These are phyloP conservation scores for Aspergillus sparsus DNA, from an alignment of 495 filamentous ascomycete species.

Conservation along the genomic window DNA sequence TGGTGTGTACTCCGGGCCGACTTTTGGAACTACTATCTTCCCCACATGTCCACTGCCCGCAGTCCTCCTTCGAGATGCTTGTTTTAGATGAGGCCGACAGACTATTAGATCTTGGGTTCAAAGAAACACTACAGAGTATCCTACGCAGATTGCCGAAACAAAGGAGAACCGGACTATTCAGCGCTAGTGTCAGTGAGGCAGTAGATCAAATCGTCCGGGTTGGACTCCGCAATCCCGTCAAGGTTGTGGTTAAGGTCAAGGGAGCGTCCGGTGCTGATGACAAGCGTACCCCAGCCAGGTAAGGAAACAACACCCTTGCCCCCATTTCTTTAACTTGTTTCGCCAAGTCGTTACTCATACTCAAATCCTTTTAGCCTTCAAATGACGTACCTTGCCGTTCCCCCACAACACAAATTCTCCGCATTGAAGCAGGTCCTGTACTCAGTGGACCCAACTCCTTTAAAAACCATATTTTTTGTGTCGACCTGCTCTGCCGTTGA, in stretches of 20 bases:
- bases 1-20: conserved; percentile 87
- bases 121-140: conserved; percentile 84
- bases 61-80: conserved; percentile 85
- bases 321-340: not conserved
- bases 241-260: conserved; percentile 88
- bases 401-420: conserved; percentile 74
- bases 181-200: conserved; percentile 88
- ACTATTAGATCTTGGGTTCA: conserved; percentile 92
- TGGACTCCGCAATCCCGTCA: conserved; percentile 89
- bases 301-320: conserved; percentile 5
- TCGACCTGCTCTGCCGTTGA: conserved; percentile 96
- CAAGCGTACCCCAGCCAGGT: conserved; percentile 80
- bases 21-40: conserved; percentile 85
- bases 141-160: conserved; percentile 86
- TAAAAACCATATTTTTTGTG: conserved; percentile 87
- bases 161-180: conserved; percentile 89
- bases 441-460: conserved; percentile 66
- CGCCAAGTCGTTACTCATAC: conserved; percentile 10
- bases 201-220: conserved; percentile 89
- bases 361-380: conserved; percentile 56
- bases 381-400: conserved; percentile 80
- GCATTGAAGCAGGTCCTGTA: conserved; percentile 70
- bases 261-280: conserved; percentile 74
- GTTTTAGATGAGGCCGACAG: conserved; percentile 95
- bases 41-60: conserved; percentile 85